These are phyloP conservation scores for Acephala macrosclerotiorum DNA, from an alignment of 2,329 filamentous ascomycete genomes.

Conservation along the genomic window DNA sequence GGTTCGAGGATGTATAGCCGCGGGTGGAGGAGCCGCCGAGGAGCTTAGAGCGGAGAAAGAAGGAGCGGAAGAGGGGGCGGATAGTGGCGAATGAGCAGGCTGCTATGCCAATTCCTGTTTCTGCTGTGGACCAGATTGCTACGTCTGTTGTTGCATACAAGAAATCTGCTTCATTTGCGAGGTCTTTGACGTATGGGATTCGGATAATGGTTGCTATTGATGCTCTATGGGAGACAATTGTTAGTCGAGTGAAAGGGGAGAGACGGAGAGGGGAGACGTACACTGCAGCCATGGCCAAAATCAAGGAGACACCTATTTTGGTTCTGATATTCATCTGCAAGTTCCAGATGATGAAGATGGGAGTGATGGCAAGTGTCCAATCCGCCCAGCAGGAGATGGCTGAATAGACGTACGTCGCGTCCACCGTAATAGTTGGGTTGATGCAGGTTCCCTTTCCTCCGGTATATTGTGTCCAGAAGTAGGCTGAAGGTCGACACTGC, in stretches of 20 bases:
- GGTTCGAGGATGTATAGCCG: background rate
- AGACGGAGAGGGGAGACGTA: slow-evolving; percentile 37
- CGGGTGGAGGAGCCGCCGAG: slow-evolving; percentile 25
- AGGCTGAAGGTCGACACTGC: slow-evolving; percentile 48
- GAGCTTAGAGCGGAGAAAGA: slow-evolving; percentile 31
- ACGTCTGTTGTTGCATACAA: slow-evolving; percentile 50
- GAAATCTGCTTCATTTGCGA: slow-evolving; percentile 47
- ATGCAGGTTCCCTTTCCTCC: slow-evolving; percentile 45
- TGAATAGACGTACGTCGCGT: slow-evolving; percentile 49
- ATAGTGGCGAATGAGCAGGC: slow-evolving; percentile 50
- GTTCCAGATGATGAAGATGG: slow-evolving; percentile 51
- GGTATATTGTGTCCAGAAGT: slow-evolving; percentile 49
- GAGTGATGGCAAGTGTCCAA: slow-evolving; percentile 50
- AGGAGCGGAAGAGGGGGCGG: slow-evolving; percentile 45
- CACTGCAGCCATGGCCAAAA: slow-evolving; percentile 47
- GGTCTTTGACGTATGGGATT: slow-evolving; percentile 49
- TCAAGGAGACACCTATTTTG: slow-evolving; percentile 46
- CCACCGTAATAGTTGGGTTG: slow-evolving; percentile 40
- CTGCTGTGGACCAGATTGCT: slow-evolving; percentile 52
- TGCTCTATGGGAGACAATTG: slow-evolving; percentile 39
- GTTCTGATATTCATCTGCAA: slow-evolving; percentile 49
- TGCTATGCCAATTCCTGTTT: slow-evolving; percentile 50
- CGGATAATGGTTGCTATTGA: slow-evolving; percentile 51
- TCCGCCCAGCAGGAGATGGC: slow-evolving; percentile 49
- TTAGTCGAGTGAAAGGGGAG: slow-evolving; percentile 19